phyloP scores from a whole-genome alignment of 2,329 filamentous ascomycete species.

The Elsinoe necatrix region DNA sequence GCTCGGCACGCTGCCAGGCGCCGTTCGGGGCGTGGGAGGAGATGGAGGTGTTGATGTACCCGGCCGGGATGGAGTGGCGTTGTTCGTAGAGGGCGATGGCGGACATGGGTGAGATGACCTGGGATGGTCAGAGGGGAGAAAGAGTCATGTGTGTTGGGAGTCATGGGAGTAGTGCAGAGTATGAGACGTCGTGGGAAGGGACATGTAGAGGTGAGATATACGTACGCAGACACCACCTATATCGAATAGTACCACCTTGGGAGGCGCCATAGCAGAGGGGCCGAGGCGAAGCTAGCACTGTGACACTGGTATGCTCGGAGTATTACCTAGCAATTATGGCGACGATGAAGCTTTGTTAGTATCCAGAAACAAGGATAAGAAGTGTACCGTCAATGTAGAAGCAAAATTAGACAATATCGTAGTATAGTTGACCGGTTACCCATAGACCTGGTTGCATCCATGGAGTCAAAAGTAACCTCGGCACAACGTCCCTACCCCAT shows the following conservation, averaged over 20 bases:
- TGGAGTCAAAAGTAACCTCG: not conserved
- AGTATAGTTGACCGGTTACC: not conserved
- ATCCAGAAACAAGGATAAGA: not conserved
- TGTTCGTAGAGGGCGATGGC: constrained; percentile 87
- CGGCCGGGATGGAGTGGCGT: constrained; percentile 64
- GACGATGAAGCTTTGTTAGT: not conserved
- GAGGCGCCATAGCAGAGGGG: constrained; percentile 26
- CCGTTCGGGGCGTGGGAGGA: constrained; percentile 68
- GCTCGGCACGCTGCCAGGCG: constrained; percentile 81
- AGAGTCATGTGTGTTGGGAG: not conserved
- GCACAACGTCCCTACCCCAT: not conserved
- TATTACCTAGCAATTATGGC: not conserved
- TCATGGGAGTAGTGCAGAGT: constrained; percentile 8
- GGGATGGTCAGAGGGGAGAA: constrained; percentile 17
- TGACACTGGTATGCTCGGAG: not conserved
- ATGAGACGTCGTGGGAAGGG: not conserved
- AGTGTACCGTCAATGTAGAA: not conserved
- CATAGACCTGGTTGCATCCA: not conserved
- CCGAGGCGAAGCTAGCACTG: not conserved
- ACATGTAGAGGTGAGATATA: constrained; percentile 23
- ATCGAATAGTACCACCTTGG: constrained; percentile 80
- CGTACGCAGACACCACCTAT: constrained; percentile 95
- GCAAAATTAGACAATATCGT: not conserved
- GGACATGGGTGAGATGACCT: constrained; percentile 89
- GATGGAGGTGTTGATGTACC: constrained; percentile 89